Conservation (phyloP, 139 green algal species). For the Yamagishiella unicocca region DNA sequence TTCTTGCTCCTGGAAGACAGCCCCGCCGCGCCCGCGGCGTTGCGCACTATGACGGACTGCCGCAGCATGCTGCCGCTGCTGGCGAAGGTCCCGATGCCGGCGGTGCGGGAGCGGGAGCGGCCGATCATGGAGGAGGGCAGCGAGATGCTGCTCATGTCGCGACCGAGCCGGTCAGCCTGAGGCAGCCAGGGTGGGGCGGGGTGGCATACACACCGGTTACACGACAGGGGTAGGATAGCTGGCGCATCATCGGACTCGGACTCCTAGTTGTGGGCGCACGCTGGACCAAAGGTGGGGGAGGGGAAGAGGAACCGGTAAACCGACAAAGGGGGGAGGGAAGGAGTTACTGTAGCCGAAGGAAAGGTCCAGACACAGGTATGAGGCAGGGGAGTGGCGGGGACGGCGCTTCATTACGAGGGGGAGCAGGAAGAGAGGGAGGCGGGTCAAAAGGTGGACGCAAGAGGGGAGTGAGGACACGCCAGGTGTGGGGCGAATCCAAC, state of each 20-base stretch:
- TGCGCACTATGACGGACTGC: constrained; percentile 1
- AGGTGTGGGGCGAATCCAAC: too few relatives aligned
- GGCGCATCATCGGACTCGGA: too few relatives aligned
- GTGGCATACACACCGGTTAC: not conserved
- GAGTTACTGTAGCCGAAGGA: not conserved
- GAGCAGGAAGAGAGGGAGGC: too few relatives aligned
- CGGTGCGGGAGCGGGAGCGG: not conserved
- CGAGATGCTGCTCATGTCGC: not conserved
- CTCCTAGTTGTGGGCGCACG: too few relatives aligned
- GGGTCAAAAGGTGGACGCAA: too few relatives aligned
- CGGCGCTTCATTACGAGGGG: too few relatives aligned
- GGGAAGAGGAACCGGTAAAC: not conserved
- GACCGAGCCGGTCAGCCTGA: not conserved
- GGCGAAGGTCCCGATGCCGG: not conserved
- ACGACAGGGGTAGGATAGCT: not conserved
- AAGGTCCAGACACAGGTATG: too few relatives aligned
- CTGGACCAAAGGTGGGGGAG: not conserved
- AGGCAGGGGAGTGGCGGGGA: too few relatives aligned
- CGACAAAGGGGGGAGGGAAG: not conserved
- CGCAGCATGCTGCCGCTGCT: not conserved
- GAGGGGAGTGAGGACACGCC: too few relatives aligned
- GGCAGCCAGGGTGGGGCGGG: not conserved
- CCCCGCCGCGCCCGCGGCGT: too few relatives aligned
- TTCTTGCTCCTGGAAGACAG: too few relatives aligned
- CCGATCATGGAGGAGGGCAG: not conserved